Conservation (phyloP, 306 rosid species). For the Ochetophila trinervis region DNA sequence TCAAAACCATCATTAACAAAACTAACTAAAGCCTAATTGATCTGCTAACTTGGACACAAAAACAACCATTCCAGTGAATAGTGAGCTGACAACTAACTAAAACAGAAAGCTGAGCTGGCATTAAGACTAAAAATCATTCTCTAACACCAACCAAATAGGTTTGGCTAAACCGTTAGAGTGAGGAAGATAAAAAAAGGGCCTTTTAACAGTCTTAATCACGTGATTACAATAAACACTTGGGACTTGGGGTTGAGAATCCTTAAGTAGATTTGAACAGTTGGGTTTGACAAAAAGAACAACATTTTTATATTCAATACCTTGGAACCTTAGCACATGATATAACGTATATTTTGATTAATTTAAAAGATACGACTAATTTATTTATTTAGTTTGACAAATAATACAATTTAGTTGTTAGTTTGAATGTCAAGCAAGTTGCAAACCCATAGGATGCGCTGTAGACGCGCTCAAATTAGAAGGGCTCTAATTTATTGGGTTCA, state of each 20-base stretch:
- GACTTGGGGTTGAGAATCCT: slow-evolving; percentile 29
- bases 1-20: no score
- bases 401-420: neutral
- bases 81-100: no score
- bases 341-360: neutral
- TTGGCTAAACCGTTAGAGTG: no score
- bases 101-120: no score
- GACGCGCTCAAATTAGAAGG: neutral
- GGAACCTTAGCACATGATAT: slow-evolving; percentile 50
- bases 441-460: neutral
- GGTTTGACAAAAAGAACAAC: slow-evolving; percentile 19
- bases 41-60: no score
- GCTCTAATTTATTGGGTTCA: neutral
- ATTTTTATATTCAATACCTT: slow-evolving; percentile 27
- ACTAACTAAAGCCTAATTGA: no score
- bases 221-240: slow-evolving; percentile 21
- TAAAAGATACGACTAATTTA: neutral
- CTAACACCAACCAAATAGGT: no score
- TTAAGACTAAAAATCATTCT: no score
- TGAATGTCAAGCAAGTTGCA: neutral
- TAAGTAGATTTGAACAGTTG: slow-evolving; percentile 30
- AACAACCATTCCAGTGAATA: no score
- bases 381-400: slow-evolving; percentile 9
- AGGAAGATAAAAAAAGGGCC: neutral
- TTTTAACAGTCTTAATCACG: slow-evolving; percentile 29